Base-by-base conservation (phyloP, 176 grass and related monocot genomes). In the barley (Hordeum vulgare) region DNA sequence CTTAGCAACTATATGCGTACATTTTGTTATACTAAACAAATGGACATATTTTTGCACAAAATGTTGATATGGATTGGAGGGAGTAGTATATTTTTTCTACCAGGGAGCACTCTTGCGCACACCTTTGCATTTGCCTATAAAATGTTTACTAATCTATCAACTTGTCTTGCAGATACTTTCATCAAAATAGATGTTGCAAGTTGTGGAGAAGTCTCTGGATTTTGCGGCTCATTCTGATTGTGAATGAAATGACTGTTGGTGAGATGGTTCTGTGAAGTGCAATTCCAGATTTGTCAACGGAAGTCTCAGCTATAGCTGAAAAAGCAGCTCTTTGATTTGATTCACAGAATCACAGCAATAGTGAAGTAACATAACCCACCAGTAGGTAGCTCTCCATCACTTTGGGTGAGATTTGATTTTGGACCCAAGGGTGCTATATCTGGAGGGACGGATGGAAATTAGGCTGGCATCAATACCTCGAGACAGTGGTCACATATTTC, bases 401-500 rank as follows among this genome's bases (percentile, higher is more conserved):
- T 82, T 65, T 88, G 86, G 84, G 60, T 75, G 85, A 80, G 75
- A 86, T 75, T 90, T 90, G 49, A 87, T 87, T 83, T 83, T 31
- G 74, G 51, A 53, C 61, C 87, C 80, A 75, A 75, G 61, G 89
- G 80, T 83, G 75, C 75, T 84, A 80, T 75, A 85, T 88, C 82
- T 88, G 86, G 81, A 81, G 78, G 65, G 81, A 80, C 59, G 77
- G 71, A 85, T 51, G 82, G 78, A 81, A 70, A 85, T 73, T 88
- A 85, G 57, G 64, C 71, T 85, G 70, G 77, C 85, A 88, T 88
- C 66, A 44, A 59, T 77, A 78, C 82, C 82, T 91, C 54, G 72
- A 85, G 78, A 82, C 78, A 88, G 78, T 85, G 85, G 85, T 85
- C 85, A 85, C 82, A 85, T 87, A 87, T 91, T 88, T 88, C 86